Evolutionary conservation across 768 basidiomycete species (phyloP).

Genomic region (Paxillus involutus): DNA sequence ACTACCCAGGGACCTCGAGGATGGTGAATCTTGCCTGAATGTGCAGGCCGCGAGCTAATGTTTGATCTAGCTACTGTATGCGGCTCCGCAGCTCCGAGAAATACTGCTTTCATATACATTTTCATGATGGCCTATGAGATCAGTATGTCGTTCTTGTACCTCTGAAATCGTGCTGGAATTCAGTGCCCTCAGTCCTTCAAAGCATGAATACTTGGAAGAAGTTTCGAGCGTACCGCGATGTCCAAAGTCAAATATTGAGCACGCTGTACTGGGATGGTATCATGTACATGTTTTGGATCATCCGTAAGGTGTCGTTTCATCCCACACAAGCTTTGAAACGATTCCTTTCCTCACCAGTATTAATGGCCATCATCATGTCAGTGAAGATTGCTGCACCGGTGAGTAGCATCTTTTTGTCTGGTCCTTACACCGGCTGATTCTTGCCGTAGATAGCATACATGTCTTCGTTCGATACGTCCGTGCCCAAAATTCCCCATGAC

Average conservation of each 20-base stretch:
- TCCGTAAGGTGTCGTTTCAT: slow-evolving; percentile 6
- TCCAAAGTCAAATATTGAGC: slow-evolving; percentile 15
- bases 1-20: slow-evolving; percentile 16
- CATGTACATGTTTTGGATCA: slow-evolving; percentile 23
- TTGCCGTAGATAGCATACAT: slow-evolving; percentile 13
- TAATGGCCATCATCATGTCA: slow-evolving; percentile 13
- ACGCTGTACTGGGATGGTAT: slow-evolving; percentile 29
- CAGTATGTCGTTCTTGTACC: slow-evolving; percentile 4
- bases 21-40: slow-evolving; percentile 15
- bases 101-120: slow-evolving; percentile 9
- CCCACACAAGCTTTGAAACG: too few species aligned
- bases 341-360: slow-evolving; percentile 2
- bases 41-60: neutral
- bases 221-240: slow-evolving; percentile 19
- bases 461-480: slow-evolving; percentile 22
- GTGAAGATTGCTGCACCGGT: slow-evolving; percentile 22
- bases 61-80: slow-evolving; percentile 3
- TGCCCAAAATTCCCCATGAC: neutral
- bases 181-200: slow-evolving; percentile 20
- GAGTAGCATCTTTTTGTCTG: neutral
- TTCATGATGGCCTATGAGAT: slow-evolving; percentile 22
- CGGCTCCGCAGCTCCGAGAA: slow-evolving; percentile 16
- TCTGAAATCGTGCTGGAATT: neutral
- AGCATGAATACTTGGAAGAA: slow-evolving; percentile 23
- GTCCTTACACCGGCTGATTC: neutral